Evolutionary conservation across 169 alveolate genomes (phyloP).

Genomic region (Babesia divergens): DNA sequence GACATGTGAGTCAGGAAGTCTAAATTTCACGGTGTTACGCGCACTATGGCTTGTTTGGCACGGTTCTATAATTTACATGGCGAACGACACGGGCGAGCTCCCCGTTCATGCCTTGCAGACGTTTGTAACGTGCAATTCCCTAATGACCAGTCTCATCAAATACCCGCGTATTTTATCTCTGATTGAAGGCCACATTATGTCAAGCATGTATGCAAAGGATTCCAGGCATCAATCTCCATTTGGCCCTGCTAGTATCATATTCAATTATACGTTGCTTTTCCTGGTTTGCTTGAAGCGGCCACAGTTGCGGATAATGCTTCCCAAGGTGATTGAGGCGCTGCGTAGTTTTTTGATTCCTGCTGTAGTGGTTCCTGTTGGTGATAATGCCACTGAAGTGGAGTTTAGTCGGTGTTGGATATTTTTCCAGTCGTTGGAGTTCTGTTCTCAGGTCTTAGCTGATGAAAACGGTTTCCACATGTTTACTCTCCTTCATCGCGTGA

Average conservation of each 20-base stretch:
- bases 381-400: constrained; percentile 29
- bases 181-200: constrained; percentile 9
- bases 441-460: constrained; percentile 5
- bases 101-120: constrained; percentile 19
- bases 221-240: neutral
- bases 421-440: constrained; percentile 26
- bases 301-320: constrained; percentile 16
- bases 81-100: neutral
- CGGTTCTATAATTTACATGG: constrained; percentile 5
- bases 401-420: constrained; percentile 27
- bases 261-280: constrained; percentile 13
- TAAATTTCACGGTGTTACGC: constrained; percentile 26
- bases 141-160: neutral
- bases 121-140: constrained; percentile 14
- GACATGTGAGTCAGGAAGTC: neutral
- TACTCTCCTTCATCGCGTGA: constrained; percentile 4
- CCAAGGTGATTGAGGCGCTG: constrained; percentile 25
- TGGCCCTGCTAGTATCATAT: constrained; percentile 19
- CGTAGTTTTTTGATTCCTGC: constrained; percentile 21
- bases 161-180: constrained; percentile 7
- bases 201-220: neutral
- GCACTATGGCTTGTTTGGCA: constrained; percentile 32
- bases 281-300: constrained; percentile 9
- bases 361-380: constrained; percentile 26
- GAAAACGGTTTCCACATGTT: neutral